Conservation (phyloP, 1,284 basidiomycete genomes). For the Boletus subluridellus region DNA sequence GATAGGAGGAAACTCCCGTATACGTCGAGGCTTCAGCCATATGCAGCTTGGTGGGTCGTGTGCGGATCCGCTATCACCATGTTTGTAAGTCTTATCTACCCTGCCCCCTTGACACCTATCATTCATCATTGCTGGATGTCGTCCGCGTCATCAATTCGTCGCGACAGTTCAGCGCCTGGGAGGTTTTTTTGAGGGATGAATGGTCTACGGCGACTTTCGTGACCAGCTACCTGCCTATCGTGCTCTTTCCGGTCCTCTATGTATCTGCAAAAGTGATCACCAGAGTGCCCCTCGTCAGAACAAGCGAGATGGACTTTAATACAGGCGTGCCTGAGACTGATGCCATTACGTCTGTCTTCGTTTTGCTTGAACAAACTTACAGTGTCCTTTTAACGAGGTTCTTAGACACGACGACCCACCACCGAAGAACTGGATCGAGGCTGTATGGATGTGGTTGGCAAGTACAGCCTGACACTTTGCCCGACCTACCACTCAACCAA, state of each 20-base stretch:
- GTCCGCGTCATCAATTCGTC: not conserved
- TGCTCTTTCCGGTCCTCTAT: conserved; percentile 55
- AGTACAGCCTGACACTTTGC: not conserved
- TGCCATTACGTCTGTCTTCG: conserved; percentile 36
- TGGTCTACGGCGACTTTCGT: conserved; percentile 39
- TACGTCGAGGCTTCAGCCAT: conserved; percentile 43
- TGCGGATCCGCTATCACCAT: conserved; percentile 37
- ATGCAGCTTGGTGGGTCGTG: conserved; percentile 43
- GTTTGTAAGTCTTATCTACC: conserved; percentile 31
- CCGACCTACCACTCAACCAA: not conserved
- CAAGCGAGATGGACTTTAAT: conserved; percentile 56
- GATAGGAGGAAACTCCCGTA: conserved; percentile 51
- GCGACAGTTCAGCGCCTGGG: conserved; percentile 38
- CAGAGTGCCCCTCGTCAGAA: conserved; percentile 35
- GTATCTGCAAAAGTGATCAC: conserved; percentile 41
- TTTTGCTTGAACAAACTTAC: not conserved
- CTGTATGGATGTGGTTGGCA: conserved; percentile 20
- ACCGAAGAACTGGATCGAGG: conserved; percentile 20
- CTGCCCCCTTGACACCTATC: not conserved
- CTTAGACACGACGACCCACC: conserved; percentile 19
- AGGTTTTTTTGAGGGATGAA: conserved; percentile 40
- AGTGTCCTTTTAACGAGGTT: not conserved
- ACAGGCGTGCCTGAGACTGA: conserved; percentile 49
- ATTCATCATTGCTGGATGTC: not conserved
- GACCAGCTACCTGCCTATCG: conserved; percentile 56